A percentile compares a stretch with the other conserved stretches of the same genome.
Conservation (phyloP, 805 yeast genomes). For the Ascoidea tarda region DNA sequence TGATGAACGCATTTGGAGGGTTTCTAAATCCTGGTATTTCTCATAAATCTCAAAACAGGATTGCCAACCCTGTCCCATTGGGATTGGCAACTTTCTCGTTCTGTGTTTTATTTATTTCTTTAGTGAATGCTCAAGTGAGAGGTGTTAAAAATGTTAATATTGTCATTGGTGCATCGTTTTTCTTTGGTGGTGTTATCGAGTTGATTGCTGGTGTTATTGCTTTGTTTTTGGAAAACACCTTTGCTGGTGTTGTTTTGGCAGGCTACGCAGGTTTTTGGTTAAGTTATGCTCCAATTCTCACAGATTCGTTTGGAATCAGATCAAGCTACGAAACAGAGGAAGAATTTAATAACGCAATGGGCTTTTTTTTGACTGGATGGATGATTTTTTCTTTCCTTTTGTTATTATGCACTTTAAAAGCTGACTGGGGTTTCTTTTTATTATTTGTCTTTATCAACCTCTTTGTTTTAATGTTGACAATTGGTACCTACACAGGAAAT, state of each 20-base stretch:
- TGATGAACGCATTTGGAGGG: conserved; percentile 53
- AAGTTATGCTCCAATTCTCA: conserved; percentile 50
- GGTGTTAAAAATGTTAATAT: conserved; percentile 48
- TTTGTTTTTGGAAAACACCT: conserved; percentile 61
- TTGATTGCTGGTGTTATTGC: conserved; percentile 66
- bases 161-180: conserved; percentile 51
- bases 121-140: conserved; percentile 52
- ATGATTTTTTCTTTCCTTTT: conserved; percentile 28
- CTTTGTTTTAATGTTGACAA: conserved; percentile 24
- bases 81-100: not conserved
- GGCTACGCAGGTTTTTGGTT: conserved; percentile 66
- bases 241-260: conserved; percentile 44
- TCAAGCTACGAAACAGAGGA: conserved; percentile 28
- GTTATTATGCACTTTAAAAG: conserved; percentile 37
- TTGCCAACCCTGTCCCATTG: not conserved
- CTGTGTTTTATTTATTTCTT: conserved; percentile 16
- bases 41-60: no score
- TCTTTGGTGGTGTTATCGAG: conserved; percentile 65
- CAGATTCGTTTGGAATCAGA: conserved; percentile 42
- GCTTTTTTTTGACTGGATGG: conserved; percentile 35
- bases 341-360: conserved; percentile 27
- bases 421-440: conserved; percentile 47
- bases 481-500: conserved; percentile 33
- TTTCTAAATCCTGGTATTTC: conserved; percentile 25
- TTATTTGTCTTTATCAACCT: conserved; percentile 31